Percentiles rank a stretch among this genome's conserved stretches.
These are phyloP conservation scores for Lanzia echinophila DNA, from an alignment of 2,329 filamentous ascomycete species.

Conservation along the genomic window DNA sequence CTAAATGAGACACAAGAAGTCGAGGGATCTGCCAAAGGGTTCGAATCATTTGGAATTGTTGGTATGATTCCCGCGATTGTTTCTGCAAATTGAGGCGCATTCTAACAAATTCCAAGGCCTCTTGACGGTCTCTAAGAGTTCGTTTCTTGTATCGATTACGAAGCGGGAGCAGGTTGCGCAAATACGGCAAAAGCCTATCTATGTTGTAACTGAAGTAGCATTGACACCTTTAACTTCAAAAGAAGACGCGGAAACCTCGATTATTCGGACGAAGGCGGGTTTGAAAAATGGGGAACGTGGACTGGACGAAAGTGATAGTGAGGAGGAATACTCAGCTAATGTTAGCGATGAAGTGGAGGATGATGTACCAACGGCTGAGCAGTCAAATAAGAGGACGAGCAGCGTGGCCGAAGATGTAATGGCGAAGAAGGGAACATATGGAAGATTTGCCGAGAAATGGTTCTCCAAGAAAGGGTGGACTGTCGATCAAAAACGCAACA, in stretches of 20 bases:
- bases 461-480: slow-evolving; percentile 82
- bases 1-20: slow-evolving; percentile 14
- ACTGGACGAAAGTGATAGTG: slow-evolving; percentile 37
- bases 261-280: slow-evolving; percentile 52
- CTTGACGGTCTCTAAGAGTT: slow-evolving; percentile 71
- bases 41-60: slow-evolving; percentile 32
- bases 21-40: slow-evolving; percentile 20
- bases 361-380: slow-evolving; percentile 14
- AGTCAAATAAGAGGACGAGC: slow-evolving; percentile 33
- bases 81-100: neutral
- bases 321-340: slow-evolving; percentile 35
- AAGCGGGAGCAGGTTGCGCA: slow-evolving; percentile 83
- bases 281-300: slow-evolving; percentile 31
- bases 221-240: slow-evolving; percentile 82
- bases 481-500: slow-evolving; percentile 58
- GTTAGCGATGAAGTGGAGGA: slow-evolving; percentile 40
- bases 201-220: slow-evolving; percentile 80
- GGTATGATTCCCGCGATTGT: slow-evolving; percentile 24
- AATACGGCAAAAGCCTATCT: slow-evolving; percentile 74
- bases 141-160: slow-evolving; percentile 82
- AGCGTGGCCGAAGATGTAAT: slow-evolving; percentile 88
- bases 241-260: slow-evolving; percentile 64
- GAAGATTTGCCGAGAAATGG: slow-evolving; percentile 84
- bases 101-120: slow-evolving; percentile 53
- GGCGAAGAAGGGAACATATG: slow-evolving; percentile 73